phyloP scores from a whole-genome alignment of 768 basidiomycete genomes.

The Leccinum obscurum region DNA sequence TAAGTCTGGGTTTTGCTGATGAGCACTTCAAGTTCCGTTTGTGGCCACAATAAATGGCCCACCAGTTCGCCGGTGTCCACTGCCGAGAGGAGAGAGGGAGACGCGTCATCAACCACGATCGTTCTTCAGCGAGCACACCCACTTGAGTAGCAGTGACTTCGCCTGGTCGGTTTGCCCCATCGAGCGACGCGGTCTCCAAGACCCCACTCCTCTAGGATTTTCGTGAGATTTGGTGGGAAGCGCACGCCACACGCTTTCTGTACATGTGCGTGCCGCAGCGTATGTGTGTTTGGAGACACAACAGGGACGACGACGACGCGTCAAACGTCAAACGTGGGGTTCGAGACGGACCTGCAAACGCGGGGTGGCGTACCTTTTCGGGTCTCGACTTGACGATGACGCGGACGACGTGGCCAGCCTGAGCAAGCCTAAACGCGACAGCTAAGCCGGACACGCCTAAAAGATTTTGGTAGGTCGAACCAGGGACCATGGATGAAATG shows the following conservation, averaged over 20 bases:
- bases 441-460: constrained; percentile 52
- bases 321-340: neutral
- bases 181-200: constrained; percentile 41
- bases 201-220: constrained; percentile 53
- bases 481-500: neutral
- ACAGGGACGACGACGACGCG: neutral
- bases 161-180: constrained; percentile 25
- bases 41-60: constrained; percentile 43
- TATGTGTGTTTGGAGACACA: neutral
- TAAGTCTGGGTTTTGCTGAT: too few relatives aligned
- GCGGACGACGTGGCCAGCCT: constrained; percentile 53
- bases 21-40: constrained; percentile 34
- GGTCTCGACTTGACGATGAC: constrained; percentile 53
- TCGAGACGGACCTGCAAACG: neutral
- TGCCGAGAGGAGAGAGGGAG: constrained; percentile 12
- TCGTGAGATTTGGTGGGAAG: constrained; percentile 57
- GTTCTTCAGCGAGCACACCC: neutral
- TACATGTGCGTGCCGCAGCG: neutral
- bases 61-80: constrained; percentile 44
- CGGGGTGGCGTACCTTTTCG: constrained; percentile 30
- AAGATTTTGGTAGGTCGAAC: neutral
- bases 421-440: constrained; percentile 51
- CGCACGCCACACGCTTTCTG: constrained; percentile 41
- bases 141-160: constrained; percentile 21
- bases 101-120: neutral